phyloP scores from a whole-genome alignment of 768 basidiomycete genomes.

The Rhodosporidiobolus odoratus region DNA sequence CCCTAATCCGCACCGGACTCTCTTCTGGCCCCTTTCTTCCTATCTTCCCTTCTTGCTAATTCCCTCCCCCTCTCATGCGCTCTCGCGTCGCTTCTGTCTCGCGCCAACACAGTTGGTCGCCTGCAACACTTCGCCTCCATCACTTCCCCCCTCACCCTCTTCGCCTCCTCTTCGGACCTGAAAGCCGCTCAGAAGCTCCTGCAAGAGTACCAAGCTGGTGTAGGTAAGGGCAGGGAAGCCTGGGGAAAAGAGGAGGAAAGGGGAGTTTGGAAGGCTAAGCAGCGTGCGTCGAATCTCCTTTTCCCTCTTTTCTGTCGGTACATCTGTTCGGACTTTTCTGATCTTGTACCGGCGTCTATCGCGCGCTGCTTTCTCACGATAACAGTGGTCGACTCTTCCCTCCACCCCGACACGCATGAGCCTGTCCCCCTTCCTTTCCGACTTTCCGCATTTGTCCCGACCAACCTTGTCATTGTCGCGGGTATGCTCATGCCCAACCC shows the following conservation, averaged over 20 bases:
- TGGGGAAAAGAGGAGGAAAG: conserved; percentile 34
- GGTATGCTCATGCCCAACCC: conserved; percentile 51
- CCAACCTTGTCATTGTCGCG: conserved; percentile 48
- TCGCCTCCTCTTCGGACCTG: conserved; percentile 36
- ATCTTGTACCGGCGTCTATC: background rate
- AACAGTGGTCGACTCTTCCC: conserved; percentile 40
- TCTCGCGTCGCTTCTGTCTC: background rate
- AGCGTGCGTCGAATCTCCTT: conserved; percentile 24
- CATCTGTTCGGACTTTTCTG: background rate
- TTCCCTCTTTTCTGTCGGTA: background rate
- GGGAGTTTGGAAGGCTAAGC: conserved; percentile 39
- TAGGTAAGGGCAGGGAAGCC: conserved; percentile 25
- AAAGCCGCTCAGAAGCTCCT: conserved; percentile 35
- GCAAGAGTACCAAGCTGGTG: conserved; percentile 35
- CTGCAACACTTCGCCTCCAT: conserved; percentile 39
- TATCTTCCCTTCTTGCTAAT: no score
- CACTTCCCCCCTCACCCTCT: conserved; percentile 43
- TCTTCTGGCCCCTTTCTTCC: background rate
- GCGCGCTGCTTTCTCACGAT: background rate
- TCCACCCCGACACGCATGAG: conserved; percentile 47
- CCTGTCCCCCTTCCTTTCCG: conserved; percentile 49
- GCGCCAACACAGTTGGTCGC: conserved; percentile 39
- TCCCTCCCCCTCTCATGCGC: background rate
- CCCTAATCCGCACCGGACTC: no score
- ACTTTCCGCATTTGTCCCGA: conserved; percentile 50